These are phyloP conservation scores for Fusarium neocosmosporiellum DNA, from an alignment of 2,329 filamentous ascomycete genomes.

Conservation along the genomic window DNA sequence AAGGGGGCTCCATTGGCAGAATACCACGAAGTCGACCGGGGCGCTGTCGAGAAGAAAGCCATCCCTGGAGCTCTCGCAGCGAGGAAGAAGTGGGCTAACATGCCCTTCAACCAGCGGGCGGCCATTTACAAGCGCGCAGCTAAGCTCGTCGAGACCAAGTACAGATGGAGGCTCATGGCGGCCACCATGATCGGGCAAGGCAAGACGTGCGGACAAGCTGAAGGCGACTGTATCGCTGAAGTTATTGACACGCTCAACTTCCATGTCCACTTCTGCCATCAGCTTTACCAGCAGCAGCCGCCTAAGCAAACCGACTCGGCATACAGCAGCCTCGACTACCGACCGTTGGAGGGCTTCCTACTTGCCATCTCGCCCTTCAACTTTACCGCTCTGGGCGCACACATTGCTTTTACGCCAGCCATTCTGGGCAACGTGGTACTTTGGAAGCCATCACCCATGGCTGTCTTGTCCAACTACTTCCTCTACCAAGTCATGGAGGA, in stretches of 20 bases:
- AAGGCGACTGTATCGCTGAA: conserved; percentile 6
- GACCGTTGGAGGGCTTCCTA: conserved; percentile 54
- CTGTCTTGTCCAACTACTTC: conserved; percentile 47
- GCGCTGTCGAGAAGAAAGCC: background rate
- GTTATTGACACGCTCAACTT: conserved; percentile 13
- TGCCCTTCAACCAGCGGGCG: conserved; percentile 4
- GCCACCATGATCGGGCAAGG: conserved; percentile 16
- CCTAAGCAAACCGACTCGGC: conserved; percentile 5
- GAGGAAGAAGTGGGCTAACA: conserved; percentile 5
- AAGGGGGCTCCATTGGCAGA: background rate
- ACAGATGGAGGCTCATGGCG: conserved; percentile 11
- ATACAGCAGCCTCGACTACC: conserved; percentile 46
- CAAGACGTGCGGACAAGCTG: conserved; percentile 9
- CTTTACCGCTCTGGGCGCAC: conserved; percentile 53
- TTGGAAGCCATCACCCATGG: conserved; percentile 52
- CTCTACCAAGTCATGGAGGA: conserved; percentile 52
- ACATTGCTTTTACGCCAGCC: conserved; percentile 48
- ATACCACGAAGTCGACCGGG: conserved; percentile 9
- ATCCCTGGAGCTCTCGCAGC: conserved; percentile 13
- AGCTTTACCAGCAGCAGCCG: conserved; percentile 14
- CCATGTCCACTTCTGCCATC: conserved; percentile 8
- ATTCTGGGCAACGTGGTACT: conserved; percentile 54
- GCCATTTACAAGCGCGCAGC: conserved; percentile 12
- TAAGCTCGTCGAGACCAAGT: background rate
- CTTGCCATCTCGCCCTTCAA: conserved; percentile 55